phyloP scores from a whole-genome alignment of 2,329 filamentous ascomycete genomes.

The Tolypocladium guangdongense region DNA sequence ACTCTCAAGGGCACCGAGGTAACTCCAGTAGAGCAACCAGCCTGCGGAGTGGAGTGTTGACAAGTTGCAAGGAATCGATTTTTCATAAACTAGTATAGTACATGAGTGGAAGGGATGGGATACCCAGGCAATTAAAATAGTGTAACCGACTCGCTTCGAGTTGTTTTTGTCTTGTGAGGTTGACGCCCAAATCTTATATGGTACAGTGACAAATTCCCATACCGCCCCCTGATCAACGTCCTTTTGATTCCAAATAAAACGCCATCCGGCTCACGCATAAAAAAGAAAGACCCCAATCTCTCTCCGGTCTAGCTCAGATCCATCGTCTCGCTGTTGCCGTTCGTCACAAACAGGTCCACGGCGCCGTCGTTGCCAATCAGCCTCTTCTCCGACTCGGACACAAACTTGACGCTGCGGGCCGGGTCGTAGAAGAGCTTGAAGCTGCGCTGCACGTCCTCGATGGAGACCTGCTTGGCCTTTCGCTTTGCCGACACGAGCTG shows the following conservation, averaged over 20 bases:
- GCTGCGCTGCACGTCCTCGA: conserved; percentile 86
- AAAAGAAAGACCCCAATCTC: not conserved
- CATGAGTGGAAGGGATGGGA: not conserved
- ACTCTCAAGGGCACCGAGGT: not conserved
- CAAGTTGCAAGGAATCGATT: no score
- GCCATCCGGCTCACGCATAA: conserved; percentile 15
- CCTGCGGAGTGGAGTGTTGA: no score
- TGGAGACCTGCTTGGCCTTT: conserved; percentile 68
- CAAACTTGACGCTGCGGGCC: conserved; percentile 77
- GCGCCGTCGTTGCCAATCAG: conserved; percentile 80
- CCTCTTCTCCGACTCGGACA: conserved; percentile 79
- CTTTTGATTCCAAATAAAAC: conserved; percentile 12
- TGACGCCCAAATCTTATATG: conserved; percentile 11
- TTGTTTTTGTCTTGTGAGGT: not conserved
- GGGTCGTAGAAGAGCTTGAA: conserved; percentile 94
- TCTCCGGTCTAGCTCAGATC: conserved; percentile 28
- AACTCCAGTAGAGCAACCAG: not conserved
- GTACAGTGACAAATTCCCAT: conserved; percentile 16
- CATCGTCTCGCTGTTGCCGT: conserved; percentile 34
- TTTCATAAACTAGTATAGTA: no score
- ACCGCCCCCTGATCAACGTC: conserved; percentile 2
- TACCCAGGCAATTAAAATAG: not conserved
- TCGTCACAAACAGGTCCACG: conserved; percentile 55
- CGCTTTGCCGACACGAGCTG: conserved; percentile 81
- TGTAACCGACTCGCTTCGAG: not conserved